phyloP scores from a whole-genome alignment of 306 rosid genomes.

The Chamaecrista fasciculata region DNA sequence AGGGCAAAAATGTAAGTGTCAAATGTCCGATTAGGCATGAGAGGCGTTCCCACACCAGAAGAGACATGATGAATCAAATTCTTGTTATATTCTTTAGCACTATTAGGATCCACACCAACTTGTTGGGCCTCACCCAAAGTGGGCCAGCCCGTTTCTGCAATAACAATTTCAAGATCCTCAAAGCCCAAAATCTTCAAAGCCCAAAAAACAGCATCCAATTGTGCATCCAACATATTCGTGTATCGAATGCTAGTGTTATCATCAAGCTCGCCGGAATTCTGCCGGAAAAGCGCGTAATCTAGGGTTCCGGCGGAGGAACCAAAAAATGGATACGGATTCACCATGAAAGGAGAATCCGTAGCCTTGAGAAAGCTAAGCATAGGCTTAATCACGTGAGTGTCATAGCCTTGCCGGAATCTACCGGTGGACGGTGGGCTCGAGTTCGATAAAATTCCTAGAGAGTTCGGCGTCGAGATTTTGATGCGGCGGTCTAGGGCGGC shows the following conservation, averaged over 20 bases:
- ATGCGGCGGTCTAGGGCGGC: slow-evolving; percentile 45
- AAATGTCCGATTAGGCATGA: slow-evolving; percentile 76
- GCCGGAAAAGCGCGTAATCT: slow-evolving; percentile 59
- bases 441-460: slow-evolving; percentile 60
- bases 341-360: slow-evolving; percentile 62
- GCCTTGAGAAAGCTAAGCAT: slow-evolving; percentile 61
- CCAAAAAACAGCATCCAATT: slow-evolving; percentile 60
- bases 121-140: slow-evolving; percentile 41
- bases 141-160: slow-evolving; percentile 80
- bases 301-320: slow-evolving; percentile 46
- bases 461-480: slow-evolving; percentile 72
- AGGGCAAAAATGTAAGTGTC: slow-evolving; percentile 69
- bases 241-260: slow-evolving; percentile 40
- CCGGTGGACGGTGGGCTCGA: slow-evolving; percentile 80
- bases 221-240: slow-evolving; percentile 79
- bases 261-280: slow-evolving; percentile 52
- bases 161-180: slow-evolving; percentile 48
- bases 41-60: slow-evolving; percentile 56
- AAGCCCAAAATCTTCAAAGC: slow-evolving; percentile 53
- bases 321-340: slow-evolving; percentile 74
- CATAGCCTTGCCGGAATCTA: slow-evolving; percentile 80
- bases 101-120: slow-evolving; percentile 40
- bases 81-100: slow-evolving; percentile 44
- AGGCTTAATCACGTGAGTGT: slow-evolving; percentile 62
- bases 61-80: slow-evolving; percentile 49